These are phyloP conservation scores for Globisporangium carolinianum DNA, from an alignment of 352 stramenopile species.

Conservation along the genomic window DNA sequence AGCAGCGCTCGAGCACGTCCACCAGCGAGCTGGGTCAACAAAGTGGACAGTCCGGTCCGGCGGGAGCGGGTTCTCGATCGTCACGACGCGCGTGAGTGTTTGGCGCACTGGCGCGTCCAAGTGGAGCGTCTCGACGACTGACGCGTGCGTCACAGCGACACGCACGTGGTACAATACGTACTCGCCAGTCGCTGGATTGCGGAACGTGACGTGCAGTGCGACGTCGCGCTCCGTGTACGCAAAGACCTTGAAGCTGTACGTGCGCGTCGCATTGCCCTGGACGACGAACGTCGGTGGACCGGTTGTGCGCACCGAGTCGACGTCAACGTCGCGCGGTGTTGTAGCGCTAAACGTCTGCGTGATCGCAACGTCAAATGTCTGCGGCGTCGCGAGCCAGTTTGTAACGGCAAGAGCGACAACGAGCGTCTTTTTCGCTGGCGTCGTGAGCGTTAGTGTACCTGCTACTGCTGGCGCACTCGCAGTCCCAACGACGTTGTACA, in stretches of 20 bases:
- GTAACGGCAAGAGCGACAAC: conserved; percentile 63
- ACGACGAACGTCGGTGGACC: conserved; percentile 68
- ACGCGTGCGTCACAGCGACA: conserved; percentile 47
- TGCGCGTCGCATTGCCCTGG: conserved; percentile 37
- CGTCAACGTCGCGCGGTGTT: background rate
- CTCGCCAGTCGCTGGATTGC: conserved; percentile 77
- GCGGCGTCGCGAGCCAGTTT: conserved; percentile 85
- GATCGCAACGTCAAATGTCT: conserved; percentile 76
- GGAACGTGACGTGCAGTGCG: conserved; percentile 63
- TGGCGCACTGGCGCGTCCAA: conserved; percentile 85
- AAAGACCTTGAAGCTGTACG: conserved; percentile 87
- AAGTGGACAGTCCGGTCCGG: conserved; percentile 42
- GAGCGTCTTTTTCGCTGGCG: conserved; percentile 75
- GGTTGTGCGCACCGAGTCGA: conserved; percentile 48
- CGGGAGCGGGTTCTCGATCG: conserved; percentile 89
- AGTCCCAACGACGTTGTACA: conserved; percentile 84
- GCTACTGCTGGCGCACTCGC: conserved; percentile 44
- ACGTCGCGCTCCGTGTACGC: conserved; percentile 76
- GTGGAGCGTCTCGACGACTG: conserved; percentile 68
- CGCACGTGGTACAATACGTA: conserved; percentile 70
- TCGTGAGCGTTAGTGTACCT: conserved; percentile 34
- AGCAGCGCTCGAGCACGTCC: conserved; percentile 68
- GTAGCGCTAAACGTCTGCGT: conserved; percentile 18
- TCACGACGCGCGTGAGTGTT: conserved; percentile 65
- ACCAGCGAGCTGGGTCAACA: conserved; percentile 59